Evolutionary conservation across 2,329 filamentous ascomycete genomes (phyloP), one percentile per base, ranked within the genome.

Genomic region (Neofusicoccum parvum): DNA sequence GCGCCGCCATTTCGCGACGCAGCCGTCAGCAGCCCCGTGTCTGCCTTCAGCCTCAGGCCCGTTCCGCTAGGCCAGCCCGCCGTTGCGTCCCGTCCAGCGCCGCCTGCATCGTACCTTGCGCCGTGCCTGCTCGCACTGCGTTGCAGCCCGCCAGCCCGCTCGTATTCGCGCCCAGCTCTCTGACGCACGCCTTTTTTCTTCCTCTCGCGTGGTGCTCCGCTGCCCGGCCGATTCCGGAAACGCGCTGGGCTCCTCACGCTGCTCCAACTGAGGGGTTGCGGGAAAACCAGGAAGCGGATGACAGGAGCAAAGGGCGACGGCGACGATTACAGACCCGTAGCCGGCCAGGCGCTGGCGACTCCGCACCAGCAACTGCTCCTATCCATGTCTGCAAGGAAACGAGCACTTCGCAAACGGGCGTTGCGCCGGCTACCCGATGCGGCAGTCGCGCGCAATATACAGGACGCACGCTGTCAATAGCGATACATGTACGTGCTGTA

Each of bases 41-140:
- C 37, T 37, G n/a, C n/a, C 36, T 39, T 60, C 56, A 60, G 56
- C 56, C 56, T 60, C 56, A 48, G 53, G 56, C 43, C 56, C 56
- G 56, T 36, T 37, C 23, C 56, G 56, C 56, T 60, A 48, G 56
- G 41, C 27, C 56, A 37, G 50, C 37, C 53, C 53, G 37, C 54
- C 54, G 54, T 59, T 59, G 41, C 54, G 46, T 46, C 41, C 41
- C 23, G 14, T 56, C 53, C 53, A 56, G 41, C 43, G 5, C 32
- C n/a, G 41, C 56, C 27, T 36, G 56, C 56, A 49, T 36, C 62
- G 62, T 64, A 64, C 62, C 60, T 63, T 45, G 60, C 60, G 60
- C 48, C 37, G 9, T 50, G 36, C 32, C 45, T 23, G 37, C 60
- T 45, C n/a, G n/a, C 45, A 49, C 27, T 15, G 32, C 23, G 20